A percentile compares a stretch with the other conserved stretches of the same genome.
Evolutionary conservation across 1,284 basidiomycete species (phyloP).

Genomic region (Austroboletus niveus): DNA sequence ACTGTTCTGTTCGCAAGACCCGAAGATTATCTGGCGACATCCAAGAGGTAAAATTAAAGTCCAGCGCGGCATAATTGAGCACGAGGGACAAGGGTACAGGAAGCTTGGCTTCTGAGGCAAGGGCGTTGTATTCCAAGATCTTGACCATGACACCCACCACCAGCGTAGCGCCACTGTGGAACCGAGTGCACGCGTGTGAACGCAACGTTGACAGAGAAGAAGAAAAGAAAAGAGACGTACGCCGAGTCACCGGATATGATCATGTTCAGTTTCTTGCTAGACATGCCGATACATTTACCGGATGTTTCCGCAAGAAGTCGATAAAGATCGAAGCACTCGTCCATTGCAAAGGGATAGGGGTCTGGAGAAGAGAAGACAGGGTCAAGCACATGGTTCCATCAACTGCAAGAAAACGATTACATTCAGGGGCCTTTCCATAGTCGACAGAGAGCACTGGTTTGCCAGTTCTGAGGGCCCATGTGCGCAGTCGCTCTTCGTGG

Average conservation of each 20-base stretch:
- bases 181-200: slow-evolving; percentile 15
- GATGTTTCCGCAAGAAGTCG: slow-evolving; percentile 77
- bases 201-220: not conserved
- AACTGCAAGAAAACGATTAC: slow-evolving; percentile 42
- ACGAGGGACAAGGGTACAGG: slow-evolving; percentile 78
- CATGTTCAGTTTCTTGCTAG: slow-evolving; percentile 69
- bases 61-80: slow-evolving; percentile 79
- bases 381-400: slow-evolving; percentile 1
- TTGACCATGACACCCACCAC: slow-evolving; percentile 81
- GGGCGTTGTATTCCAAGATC: slow-evolving; percentile 67
- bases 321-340: slow-evolving; percentile 93
- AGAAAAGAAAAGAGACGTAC: slow-evolving; percentile 48
- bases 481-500: slow-evolving; percentile 90
- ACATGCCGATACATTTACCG: slow-evolving; percentile 84
- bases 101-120: slow-evolving; percentile 34
- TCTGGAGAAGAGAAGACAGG: slow-evolving; percentile 45
- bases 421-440: slow-evolving; percentile 96
- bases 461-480: slow-evolving; percentile 80
- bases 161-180: slow-evolving; percentile 77
- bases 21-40: slow-evolving; percentile 88
- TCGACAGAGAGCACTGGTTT: slow-evolving; percentile 86
- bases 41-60: slow-evolving; percentile 98
- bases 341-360: slow-evolving; percentile 93
- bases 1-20: slow-evolving; percentile 81
- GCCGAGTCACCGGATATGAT: slow-evolving; percentile 90